Base-by-base conservation (phyloP, 1,284 basidiomycete species). In the Ganoderma meredithae region DNA sequence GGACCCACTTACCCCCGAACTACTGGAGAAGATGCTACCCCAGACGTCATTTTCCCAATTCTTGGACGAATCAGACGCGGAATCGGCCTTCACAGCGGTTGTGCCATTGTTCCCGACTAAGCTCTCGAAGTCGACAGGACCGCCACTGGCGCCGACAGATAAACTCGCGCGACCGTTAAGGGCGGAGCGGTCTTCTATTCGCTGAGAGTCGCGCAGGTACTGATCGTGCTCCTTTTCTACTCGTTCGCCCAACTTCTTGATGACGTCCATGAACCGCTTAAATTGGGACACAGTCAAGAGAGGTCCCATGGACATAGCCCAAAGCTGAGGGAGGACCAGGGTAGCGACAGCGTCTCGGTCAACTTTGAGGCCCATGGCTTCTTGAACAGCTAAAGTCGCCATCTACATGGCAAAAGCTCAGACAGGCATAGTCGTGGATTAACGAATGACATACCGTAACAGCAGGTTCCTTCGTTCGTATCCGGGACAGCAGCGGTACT, bases 261-360 rank as follows among this genome's bases (percentile, higher is more conserved):
- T 93, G 47, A 92, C 91, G 56, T 80, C 79, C 95, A 97, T 97
- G 79, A 97, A 97, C 3, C 92, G 89, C 71, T 91, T 87, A 78
- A 99, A 99, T 80, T 99, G 98, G 40, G 93, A 88, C 3, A 96
- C 87, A 73, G 92, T 98, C 36, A 99, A 81, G 47, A 98, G 78
- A 63, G 96, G 96, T n/a, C 96, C 96, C 82, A 98, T 97, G 1
- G 94, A 96, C 95, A 98, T 97, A 1, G 91, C 85, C 96, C 96
- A 98, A 10, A 98, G 82, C 74, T 98, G 97, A 15, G 96, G 96
- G 19, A 99, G 84, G 17, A 98, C 95, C 43, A 97, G 85, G 0
- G 94, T 97, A 0, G 97, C 97, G 19, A 98, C 93, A 4, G 96
- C 95, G 80, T 98, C 96, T 58, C 96, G 87, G 73, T 98, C 96